phyloP scores from a whole-genome alignment of 2,329 filamentous ascomycete genomes.

The Diaporthe eres region DNA sequence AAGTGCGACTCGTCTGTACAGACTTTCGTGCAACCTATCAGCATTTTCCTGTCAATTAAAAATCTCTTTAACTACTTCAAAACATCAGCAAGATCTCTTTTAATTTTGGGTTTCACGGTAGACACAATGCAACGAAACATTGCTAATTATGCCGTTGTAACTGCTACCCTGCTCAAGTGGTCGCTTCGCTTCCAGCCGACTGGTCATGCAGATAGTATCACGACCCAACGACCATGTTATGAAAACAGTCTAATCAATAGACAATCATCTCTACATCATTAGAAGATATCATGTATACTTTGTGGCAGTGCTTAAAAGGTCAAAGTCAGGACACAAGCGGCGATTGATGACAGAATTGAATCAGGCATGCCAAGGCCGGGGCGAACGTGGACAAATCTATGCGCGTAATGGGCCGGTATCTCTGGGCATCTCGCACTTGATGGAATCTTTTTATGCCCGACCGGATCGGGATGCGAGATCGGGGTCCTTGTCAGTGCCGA shows the following conservation, averaged over 20 bases:
- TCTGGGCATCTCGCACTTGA: background rate
- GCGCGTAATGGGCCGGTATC: conserved; percentile 13
- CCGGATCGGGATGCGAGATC: conserved; percentile 14
- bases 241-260: background rate
- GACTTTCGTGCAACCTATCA: background rate
- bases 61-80: background rate
- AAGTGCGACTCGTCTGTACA: background rate
- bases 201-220: background rate
- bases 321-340: background rate
- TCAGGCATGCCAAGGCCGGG: background rate
- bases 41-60: background rate
- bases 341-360: background rate
- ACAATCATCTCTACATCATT: background rate
- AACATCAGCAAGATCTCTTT: background rate
- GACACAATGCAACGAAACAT: background rate
- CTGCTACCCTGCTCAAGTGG: background rate
- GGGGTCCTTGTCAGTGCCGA: conserved; percentile 7
- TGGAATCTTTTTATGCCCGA: background rate
- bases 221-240: background rate
- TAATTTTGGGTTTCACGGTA: background rate
- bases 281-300: background rate
- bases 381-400: background rate
- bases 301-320: background rate
- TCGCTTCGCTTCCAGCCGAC: background rate
- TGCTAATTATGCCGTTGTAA: background rate